Conservation (phyloP, 2,329 filamentous ascomycete species). For the Colletotrichum lupini region DNA sequence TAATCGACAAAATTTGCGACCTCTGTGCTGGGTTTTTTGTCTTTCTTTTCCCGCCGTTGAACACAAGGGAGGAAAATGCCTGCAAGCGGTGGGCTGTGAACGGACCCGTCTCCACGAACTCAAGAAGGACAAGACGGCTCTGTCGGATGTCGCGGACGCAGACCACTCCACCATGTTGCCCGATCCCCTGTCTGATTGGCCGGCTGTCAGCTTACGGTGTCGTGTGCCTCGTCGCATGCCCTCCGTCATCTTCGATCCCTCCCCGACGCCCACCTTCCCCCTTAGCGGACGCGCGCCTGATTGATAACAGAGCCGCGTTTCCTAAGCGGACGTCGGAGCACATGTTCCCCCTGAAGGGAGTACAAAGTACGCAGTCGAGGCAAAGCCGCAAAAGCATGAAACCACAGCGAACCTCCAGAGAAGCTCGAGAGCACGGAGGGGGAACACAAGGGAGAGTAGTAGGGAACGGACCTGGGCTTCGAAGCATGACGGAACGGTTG, state of each 20-base stretch:
- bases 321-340: conserved; percentile 15
- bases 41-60: background rate
- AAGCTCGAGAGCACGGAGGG: background rate
- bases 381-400: background rate
- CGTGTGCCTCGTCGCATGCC: conserved; percentile 1
- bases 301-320: conserved; percentile 24
- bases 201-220: conserved; percentile 4
- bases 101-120: background rate
- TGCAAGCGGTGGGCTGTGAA: conserved; percentile 10
- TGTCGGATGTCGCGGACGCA: conserved; percentile 33
- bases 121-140: conserved; percentile 21
- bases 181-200: conserved; percentile 6
- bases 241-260: conserved; percentile 25
- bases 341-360: background rate
- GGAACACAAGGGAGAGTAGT: background rate
- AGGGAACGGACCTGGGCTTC: conserved; percentile 8
- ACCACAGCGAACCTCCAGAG: background rate
- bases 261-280: background rate
- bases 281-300: conserved; percentile 1
- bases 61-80: background rate
- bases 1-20: background rate
- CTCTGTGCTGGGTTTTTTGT: background rate
- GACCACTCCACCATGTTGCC: conserved; percentile 6
- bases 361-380: background rate
- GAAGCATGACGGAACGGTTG: conserved; percentile 8